These are phyloP conservation scores for Solanum chilense DNA, from an alignment of 257 asterid genomes.

Conservation along the genomic window DNA sequence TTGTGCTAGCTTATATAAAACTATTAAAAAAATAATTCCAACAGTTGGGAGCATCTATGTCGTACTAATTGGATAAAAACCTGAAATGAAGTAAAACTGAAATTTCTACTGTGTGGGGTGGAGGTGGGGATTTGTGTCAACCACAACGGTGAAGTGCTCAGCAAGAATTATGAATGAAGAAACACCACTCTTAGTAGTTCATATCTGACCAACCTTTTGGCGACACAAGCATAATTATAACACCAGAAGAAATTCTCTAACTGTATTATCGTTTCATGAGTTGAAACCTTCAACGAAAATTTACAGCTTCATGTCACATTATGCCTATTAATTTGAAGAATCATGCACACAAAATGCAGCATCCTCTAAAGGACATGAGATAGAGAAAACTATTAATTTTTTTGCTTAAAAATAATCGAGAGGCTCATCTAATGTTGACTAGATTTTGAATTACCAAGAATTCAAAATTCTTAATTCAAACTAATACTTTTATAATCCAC, in stretches of 20 bases:
- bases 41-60: neutral
- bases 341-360: neutral
- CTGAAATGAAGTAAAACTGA: neutral
- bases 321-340: neutral
- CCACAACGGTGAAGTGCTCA: neutral
- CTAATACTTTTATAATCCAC: neutral
- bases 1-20: neutral
- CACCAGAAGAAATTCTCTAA: neutral
- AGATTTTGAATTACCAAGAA: neutral
- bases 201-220: neutral
- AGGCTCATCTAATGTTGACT: neutral
- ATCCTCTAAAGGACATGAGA: neutral
- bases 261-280: neutral
- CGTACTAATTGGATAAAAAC: neutral
- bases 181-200: neutral
- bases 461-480: neutral
- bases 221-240: neutral
- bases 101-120: neutral
- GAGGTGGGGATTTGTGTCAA: neutral
- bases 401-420: neutral
- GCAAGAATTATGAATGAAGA: neutral
- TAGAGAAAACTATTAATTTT: neutral
- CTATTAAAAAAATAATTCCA: neutral
- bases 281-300: neutral
- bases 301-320: neutral